Percentiles rank a stretch among this genome's conserved stretches.
phyloP scores from a whole-genome alignment of 345 rosid genomes.

The Lepidium didymum region DNA sequence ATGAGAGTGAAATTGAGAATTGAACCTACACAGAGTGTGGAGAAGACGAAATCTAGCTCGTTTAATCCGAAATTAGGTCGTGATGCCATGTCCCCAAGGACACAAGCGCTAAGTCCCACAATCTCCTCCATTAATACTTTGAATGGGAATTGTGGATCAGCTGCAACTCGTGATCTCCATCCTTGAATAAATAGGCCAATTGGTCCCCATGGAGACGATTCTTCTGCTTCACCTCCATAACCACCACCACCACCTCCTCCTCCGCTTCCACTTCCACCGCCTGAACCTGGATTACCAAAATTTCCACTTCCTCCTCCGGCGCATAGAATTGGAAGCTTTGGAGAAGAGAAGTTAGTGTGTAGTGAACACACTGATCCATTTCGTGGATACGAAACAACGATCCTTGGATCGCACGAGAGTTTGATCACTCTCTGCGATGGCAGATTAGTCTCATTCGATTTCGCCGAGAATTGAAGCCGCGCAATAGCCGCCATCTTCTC shows the following conservation, averaged over 20 bases:
- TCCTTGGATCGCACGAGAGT: conserved; percentile 17
- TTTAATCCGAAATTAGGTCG: conserved; percentile 94
- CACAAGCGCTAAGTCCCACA: conserved; percentile 82
- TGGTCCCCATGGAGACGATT: conserved; percentile 40
- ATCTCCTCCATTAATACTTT: conserved; percentile 95
- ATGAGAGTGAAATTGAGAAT: conserved; percentile 84
- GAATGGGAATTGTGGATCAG: conserved; percentile 93
- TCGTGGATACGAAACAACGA: conserved; percentile 18
- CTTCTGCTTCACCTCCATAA: conserved; percentile 27
- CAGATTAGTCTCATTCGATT: conserved; percentile 22
- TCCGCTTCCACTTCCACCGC: conserved; percentile 28
- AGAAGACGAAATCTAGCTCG: conserved; percentile 93
- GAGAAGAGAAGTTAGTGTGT: conserved; percentile 17
- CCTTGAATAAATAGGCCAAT: conserved; percentile 63
- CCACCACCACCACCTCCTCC: conserved; percentile 30
- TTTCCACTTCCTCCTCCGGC: conserved; percentile 42
- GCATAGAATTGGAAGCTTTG: conserved; percentile 17
- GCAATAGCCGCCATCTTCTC: conserved; percentile 33
- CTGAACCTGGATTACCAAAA: conserved; percentile 23
- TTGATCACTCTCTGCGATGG: conserved; percentile 18
- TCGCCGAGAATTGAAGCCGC: conserved; percentile 30
- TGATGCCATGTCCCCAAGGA: conserved; percentile 94
- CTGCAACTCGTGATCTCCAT: conserved; percentile 88
- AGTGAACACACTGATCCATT: conserved; percentile 25
- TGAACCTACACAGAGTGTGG: conserved; percentile 80